These are phyloP conservation scores for Paulownia fortunei DNA, from an alignment of 257 asterid genomes.

Conservation along the genomic window DNA sequence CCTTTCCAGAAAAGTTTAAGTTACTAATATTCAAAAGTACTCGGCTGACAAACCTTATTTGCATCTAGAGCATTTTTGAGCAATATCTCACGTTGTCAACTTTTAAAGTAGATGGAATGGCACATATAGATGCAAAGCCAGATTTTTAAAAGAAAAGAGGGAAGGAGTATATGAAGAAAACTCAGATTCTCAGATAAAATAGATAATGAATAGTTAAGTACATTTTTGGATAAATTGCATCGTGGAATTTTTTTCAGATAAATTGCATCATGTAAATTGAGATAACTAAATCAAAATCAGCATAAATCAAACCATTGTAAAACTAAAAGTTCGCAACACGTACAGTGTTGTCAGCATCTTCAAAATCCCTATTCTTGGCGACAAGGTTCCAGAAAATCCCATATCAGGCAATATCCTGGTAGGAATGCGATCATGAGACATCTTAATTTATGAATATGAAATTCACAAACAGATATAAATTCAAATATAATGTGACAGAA, in stretches of 20 bases:
- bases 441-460: neutral
- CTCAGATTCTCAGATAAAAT: neutral
- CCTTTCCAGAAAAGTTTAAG: neutral
- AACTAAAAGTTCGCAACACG: constrained; percentile 39
- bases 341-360: constrained; percentile 70
- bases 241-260: constrained; percentile 15
- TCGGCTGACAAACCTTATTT: neutral
- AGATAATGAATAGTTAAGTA: neutral
- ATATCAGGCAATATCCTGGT: constrained; percentile 79
- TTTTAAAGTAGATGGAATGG: neutral
- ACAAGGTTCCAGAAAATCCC: constrained; percentile 80
- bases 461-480: neutral
- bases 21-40: neutral
- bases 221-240: constrained; percentile 7
- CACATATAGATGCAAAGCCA: neutral
- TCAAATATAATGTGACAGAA: neutral
- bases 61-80: neutral
- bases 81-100: neutral
- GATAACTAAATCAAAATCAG: neutral
- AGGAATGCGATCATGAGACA: constrained; percentile 17
- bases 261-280: constrained; percentile 14
- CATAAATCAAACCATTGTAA: constrained; percentile 19
- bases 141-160: neutral
- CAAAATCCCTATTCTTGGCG: constrained; percentile 73
- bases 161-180: neutral